Conservation (phyloP, 345 rosid species). For the Moricandia moricandioides region DNA sequence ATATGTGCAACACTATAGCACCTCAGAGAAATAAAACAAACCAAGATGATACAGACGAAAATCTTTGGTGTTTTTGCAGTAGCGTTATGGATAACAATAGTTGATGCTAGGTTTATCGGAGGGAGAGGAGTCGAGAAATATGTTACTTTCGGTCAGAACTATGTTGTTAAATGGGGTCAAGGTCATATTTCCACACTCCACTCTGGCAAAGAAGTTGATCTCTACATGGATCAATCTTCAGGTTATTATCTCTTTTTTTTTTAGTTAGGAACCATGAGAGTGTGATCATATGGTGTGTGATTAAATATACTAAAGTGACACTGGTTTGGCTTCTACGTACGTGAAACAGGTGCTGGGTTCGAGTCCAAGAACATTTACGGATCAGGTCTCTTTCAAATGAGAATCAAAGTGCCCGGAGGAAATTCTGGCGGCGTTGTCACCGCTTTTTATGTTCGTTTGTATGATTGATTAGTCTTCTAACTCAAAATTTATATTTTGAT, state of each 20-base stretch:
- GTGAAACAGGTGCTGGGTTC: constrained; percentile 54
- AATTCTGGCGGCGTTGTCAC: constrained; percentile 69
- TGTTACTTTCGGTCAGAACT: constrained; percentile 23
- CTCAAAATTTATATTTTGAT: neutral
- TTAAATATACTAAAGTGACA: neutral
- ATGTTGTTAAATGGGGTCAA: constrained; percentile 36
- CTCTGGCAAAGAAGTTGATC: constrained; percentile 34
- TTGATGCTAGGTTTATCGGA: constrained; percentile 10
- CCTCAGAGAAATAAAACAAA: neutral
- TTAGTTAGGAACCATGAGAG: too few species aligned
- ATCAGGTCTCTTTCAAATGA: constrained; percentile 54
- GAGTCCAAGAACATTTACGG: constrained; percentile 53
- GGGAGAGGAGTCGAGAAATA: constrained; percentile 14
- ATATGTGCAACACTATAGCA: constrained; percentile 2
- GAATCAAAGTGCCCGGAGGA: constrained; percentile 52
- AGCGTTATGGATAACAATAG: constrained; percentile 17
- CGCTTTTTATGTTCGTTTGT: constrained; percentile 55
- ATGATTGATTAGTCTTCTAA: neutral
- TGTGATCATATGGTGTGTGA: neutral
- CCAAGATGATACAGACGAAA: neutral
- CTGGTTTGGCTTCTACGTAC: neutral
- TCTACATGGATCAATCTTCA: constrained; percentile 35
- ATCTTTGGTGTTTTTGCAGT: constrained; percentile 12
- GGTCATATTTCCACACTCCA: constrained; percentile 24
- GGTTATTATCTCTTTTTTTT: constrained; percentile 15